These are phyloP conservation scores for Fusarium buxicola DNA, from an alignment of 2,329 filamentous ascomycete genomes.

Conservation along the genomic window DNA sequence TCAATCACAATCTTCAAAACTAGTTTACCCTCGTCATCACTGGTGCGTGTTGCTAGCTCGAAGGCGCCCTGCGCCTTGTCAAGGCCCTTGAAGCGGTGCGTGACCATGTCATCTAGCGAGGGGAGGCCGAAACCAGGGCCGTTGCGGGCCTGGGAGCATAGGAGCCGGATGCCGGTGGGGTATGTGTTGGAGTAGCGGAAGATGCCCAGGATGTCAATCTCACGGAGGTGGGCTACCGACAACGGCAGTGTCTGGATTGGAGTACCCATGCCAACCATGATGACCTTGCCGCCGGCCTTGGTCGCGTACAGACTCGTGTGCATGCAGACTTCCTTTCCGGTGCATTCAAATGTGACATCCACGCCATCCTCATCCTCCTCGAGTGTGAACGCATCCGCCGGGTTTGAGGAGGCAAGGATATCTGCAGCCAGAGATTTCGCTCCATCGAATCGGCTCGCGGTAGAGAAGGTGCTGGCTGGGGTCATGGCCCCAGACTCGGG, in stretches of 20 bases:
- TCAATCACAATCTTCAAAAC: constrained; percentile 79
- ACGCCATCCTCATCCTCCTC: constrained; percentile 75
- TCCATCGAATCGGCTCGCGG: constrained; percentile 61
- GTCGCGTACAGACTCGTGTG: constrained; percentile 81
- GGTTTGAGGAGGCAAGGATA: constrained; percentile 57
- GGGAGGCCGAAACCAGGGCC: constrained; percentile 63
- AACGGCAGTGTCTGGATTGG: constrained; percentile 80
- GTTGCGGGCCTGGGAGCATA: constrained; percentile 59
- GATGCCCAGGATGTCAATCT: constrained; percentile 82
- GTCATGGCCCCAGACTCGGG: constrained; percentile 55
- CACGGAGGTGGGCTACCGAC: constrained; percentile 76
- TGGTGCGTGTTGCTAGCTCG: constrained; percentile 75
- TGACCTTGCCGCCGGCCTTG: constrained; percentile 75
- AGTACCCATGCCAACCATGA: constrained; percentile 84
- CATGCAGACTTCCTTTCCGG: constrained; percentile 79
- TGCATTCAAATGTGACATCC: constrained; percentile 80
- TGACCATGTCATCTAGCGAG: constrained; percentile 77
- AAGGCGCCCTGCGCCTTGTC: constrained; percentile 73
- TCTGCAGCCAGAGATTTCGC: constrained; percentile 63
- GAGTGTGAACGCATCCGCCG: constrained; percentile 44
- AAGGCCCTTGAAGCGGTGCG: constrained; percentile 76
- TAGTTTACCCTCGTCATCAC: constrained; percentile 74
- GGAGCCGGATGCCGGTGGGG: constrained; percentile 72
- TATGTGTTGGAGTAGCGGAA: constrained; percentile 85
- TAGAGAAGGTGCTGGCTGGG: constrained; percentile 58